These are phyloP conservation scores for Chalaropsis ovoidea DNA, from an alignment of 2,329 filamentous ascomycete genomes.

Conservation along the genomic window DNA sequence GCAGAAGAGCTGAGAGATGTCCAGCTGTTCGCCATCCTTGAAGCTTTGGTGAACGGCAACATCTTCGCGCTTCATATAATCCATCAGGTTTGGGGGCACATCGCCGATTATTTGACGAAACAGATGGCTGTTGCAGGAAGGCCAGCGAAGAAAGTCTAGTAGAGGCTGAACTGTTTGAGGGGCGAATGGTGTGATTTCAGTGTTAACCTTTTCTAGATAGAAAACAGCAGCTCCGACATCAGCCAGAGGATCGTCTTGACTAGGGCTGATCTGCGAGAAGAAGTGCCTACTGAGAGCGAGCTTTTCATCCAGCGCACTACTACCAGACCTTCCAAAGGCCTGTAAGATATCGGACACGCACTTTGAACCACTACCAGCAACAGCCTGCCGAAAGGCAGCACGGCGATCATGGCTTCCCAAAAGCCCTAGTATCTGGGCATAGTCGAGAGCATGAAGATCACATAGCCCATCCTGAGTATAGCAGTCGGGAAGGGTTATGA, in stretches of 20 bases:
- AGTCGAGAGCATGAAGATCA: slow-evolving; percentile 17
- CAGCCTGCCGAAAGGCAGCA: slow-evolving; percentile 18
- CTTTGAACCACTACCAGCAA: neutral
- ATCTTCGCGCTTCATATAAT: slow-evolving; percentile 12
- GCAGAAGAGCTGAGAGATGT: slow-evolving; percentile 13
- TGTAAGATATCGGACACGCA: slow-evolving; percentile 14
- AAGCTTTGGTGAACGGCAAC: neutral
- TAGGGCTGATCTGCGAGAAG: slow-evolving; percentile 8
- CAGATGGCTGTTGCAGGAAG: slow-evolving; percentile 22
- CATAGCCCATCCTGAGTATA: slow-evolving; percentile 19
- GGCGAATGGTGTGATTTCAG: neutral
- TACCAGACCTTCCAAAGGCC: neutral
- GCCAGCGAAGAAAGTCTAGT: slow-evolving; percentile 20
- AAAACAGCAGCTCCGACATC: neutral
- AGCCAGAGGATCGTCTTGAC: neutral
- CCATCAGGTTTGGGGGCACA: slow-evolving; percentile 7
- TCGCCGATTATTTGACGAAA: slow-evolving; percentile 12
- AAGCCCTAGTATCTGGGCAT: slow-evolving; percentile 19
- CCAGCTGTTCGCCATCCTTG: neutral
- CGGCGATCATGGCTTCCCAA: slow-evolving; percentile 20
- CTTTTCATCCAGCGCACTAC: slow-evolving; percentile 2
- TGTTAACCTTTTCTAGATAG: slow-evolving; percentile 7
- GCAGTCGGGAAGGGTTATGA: slow-evolving; percentile 13
- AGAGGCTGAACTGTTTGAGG: neutral
- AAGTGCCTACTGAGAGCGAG: slow-evolving; percentile 7